Percentiles rank a stretch among this genome's conserved stretches.
Evolutionary conservation across 352 stramenopile species (phyloP).

Genomic region (Phytophthora meadii): DNA sequence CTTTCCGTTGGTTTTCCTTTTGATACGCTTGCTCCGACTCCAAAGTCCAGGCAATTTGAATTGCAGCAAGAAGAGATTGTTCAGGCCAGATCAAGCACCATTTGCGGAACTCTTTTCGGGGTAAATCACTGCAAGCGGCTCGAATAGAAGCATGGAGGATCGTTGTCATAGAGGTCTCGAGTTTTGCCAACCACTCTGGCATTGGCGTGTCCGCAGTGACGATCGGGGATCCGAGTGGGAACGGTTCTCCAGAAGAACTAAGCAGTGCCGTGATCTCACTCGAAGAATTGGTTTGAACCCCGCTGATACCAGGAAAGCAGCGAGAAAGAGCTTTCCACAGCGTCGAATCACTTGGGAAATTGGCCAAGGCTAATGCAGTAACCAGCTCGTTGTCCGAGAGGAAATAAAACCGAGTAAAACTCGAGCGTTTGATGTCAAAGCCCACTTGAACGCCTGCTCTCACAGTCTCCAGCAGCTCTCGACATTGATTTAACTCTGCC

Average conservation of each 20-base stretch:
- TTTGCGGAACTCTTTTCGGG: constrained; percentile 83
- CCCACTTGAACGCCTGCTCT: constrained; percentile 49
- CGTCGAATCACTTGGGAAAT: constrained; percentile 18
- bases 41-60: constrained; percentile 64
- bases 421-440: constrained; percentile 56
- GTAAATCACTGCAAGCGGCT: constrained; percentile 64
- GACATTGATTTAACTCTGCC: constrained; percentile 44
- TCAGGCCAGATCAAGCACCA: constrained; percentile 85
- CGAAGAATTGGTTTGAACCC: constrained; percentile 50
- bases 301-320: constrained; percentile 69
- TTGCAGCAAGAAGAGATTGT: constrained; percentile 64
- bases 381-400: constrained; percentile 72
- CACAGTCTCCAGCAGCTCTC: constrained; percentile 51
- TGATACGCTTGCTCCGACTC: constrained; percentile 62
- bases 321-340: constrained; percentile 55
- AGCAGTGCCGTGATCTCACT: constrained; percentile 67
- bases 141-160: constrained; percentile 75
- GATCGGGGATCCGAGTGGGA: constrained; percentile 68
- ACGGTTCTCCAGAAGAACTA: constrained; percentile 56
- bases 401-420: constrained; percentile 77
- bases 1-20: constrained; percentile 22
- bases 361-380: constrained; percentile 38
- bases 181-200: constrained; percentile 57
- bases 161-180: constrained; percentile 70
- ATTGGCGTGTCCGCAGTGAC: constrained; percentile 45